Base-by-base conservation (phyloP, 495 filamentous ascomycete genomes). In the Penicillium odoratum region DNA sequence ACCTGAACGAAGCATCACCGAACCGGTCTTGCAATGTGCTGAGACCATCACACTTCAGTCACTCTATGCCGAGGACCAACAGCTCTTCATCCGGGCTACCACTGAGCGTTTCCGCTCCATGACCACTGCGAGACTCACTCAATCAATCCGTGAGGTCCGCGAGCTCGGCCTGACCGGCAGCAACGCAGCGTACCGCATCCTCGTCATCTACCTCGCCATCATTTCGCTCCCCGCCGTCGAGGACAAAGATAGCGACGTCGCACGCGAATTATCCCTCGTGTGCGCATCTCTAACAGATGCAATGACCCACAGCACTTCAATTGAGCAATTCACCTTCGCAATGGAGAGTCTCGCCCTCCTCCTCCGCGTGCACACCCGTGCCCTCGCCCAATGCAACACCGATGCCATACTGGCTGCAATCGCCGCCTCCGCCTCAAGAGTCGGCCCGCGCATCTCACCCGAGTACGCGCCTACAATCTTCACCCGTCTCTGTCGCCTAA, bases 321-420 rank as follows among this genome's bases (percentile, higher is more conserved):
- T 81, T 53, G 76, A 77, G 13, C 75, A 83, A 49, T 87, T 89
- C 58, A 80, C 74, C 51, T 73, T 86, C n/a, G 73, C 79, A 18
- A 73, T 80, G 36, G 82, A 85, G 56, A 78, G 72, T 11, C 62
- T 88, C 51, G 64, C 78, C 30, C 65, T 83, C n/a, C 75, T 89
- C 28, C 78, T 90, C 29, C 83, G 82, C 62, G 78, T 51, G 21
- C 72, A 83, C 60, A 63, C 74, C 16, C 79, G 76, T 28, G 72
- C 77, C 30, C 81, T 91, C 59, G 77, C 79, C 0, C 88, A 92
- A 63, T 88, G 81, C 74, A 88, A 89, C 67, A 83, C 91, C 58
- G 89, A 91, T 54, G 74, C 70, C 38, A 80, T 85, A 18, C 70
- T 92, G 51, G 74, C 79, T 34, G 77, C 76, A 31, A 83, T 90